These are phyloP conservation scores for Xylona heveae DNA, from an alignment of 495 filamentous ascomycete genomes.

Conservation along the genomic window DNA sequence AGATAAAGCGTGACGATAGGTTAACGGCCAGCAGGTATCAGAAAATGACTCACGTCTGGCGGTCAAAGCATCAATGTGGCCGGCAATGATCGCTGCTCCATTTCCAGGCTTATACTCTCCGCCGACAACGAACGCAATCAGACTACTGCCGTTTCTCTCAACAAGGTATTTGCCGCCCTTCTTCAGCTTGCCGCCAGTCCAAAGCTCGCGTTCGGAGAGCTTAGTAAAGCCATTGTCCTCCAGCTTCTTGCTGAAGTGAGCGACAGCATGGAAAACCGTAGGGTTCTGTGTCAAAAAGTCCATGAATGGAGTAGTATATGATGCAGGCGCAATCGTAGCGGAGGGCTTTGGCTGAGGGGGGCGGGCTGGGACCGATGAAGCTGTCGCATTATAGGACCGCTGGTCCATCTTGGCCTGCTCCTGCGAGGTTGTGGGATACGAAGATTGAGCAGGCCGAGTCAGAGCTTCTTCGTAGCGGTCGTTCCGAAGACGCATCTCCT, in stretches of 20 bases:
- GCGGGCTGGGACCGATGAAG: no score
- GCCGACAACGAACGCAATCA: conserved; percentile 78
- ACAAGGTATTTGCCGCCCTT: conserved; percentile 75
- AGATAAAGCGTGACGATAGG: no score
- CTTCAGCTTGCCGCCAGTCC: conserved; percentile 53
- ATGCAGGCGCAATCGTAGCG: conserved; percentile 1
- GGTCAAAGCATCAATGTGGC: conserved; percentile 82
- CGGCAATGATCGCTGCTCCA: conserved; percentile 59
- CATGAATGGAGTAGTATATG: conserved; percentile 66
- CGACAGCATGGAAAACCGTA: conserved; percentile 78
- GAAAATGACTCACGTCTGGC: conserved; percentile 23
- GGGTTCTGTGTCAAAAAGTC: conserved; percentile 79
- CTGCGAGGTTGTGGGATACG: no score
- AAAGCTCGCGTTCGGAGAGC: conserved; percentile 59
- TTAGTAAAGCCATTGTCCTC: conserved; percentile 47
- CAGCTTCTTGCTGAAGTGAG: conserved; percentile 50
- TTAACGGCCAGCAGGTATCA: not conserved
- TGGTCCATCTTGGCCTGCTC: no score
- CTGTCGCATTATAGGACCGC: no score
- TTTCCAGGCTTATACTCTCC: conserved; percentile 67
- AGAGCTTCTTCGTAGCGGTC: no score
- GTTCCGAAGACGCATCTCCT: no score
- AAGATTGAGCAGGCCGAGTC: no score
- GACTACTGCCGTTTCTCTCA: conserved; percentile 64
- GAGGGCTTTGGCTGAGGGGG: not conserved